Conservation (phyloP, 352 stramenopile species). For the Hyaloperonospora brassicae region DNA sequence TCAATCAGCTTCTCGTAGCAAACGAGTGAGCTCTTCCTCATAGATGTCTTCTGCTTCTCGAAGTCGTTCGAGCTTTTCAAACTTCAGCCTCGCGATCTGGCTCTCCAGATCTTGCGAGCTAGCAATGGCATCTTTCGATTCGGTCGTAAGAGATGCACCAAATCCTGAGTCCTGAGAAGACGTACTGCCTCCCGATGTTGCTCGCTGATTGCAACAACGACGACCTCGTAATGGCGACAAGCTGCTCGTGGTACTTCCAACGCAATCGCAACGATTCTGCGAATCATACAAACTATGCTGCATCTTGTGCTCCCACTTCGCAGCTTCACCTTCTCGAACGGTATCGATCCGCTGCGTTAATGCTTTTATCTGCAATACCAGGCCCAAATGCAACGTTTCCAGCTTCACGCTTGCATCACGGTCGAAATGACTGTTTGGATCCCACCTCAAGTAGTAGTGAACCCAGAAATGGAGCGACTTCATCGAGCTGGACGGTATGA, state of each 20-base stretch:
- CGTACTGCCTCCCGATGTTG: constrained; percentile 3
- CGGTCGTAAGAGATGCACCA: not conserved
- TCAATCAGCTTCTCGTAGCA: constrained; percentile 10
- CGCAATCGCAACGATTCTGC: not conserved
- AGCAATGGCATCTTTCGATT: not conserved
- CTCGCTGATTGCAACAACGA: constrained; percentile 6
- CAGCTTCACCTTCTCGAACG: constrained; percentile 23
- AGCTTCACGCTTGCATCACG: constrained; percentile 53
- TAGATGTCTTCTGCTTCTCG: constrained; percentile 35
- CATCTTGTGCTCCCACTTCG: constrained; percentile 28
- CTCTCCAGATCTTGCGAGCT: constrained; percentile 16
- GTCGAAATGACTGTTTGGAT: constrained; percentile 47
- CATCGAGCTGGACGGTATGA: constrained; percentile 58
- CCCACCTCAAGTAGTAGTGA: constrained; percentile 75
- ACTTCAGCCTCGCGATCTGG: constrained; percentile 31
- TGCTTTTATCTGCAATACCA: constrained; percentile 30
- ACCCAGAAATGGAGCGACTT: constrained; percentile 71
- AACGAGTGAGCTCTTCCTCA: constrained; percentile 26
- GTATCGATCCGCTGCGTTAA: constrained; percentile 20
- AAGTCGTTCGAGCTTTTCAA: constrained; percentile 24
- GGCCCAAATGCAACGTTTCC: constrained; percentile 47
- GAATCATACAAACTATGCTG: constrained; percentile 7
- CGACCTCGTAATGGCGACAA: constrained; percentile 2
- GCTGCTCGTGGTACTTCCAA: constrained; percentile 6
- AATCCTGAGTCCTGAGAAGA: no score